Conservation (phyloP, 371 early-diverging fungal species). For the Haplosporangium sp. region DNA sequence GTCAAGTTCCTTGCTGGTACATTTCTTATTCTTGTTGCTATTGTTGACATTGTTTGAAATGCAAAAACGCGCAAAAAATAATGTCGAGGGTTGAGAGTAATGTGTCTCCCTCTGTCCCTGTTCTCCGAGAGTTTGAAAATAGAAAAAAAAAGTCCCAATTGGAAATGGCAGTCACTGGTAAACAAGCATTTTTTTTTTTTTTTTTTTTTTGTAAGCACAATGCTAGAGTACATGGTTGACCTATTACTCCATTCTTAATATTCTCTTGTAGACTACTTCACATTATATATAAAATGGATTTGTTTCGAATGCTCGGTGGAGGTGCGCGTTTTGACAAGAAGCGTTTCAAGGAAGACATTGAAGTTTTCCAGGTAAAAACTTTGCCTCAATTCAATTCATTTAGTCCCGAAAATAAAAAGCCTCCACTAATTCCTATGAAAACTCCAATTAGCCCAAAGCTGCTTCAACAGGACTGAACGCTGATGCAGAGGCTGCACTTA, state of each 20-base stretch:
- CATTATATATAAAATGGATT: conserved; percentile 66
- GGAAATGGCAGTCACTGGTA: conserved; percentile 22
- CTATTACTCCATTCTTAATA: no score
- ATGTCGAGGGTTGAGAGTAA: no score
- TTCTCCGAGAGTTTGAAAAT: background rate
- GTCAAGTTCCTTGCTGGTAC: conserved; percentile 15
- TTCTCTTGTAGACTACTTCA: no score
- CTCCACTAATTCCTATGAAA: no score
- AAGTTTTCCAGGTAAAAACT: conserved; percentile 72
- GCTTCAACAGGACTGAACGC: conserved; percentile 44
- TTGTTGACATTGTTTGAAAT: conserved; percentile 13
- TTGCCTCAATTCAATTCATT: background rate
- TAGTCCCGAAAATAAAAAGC: background rate
- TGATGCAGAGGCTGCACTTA: conserved; percentile 50
- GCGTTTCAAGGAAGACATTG: conserved; percentile 80
- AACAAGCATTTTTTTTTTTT: conserved; percentile 36
- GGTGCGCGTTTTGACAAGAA: conserved; percentile 88
- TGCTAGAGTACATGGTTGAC: no score
- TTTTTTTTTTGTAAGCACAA: background rate
- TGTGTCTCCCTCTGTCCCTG: background rate
- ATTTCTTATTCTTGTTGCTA: conserved; percentile 12
- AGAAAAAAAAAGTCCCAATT: background rate
- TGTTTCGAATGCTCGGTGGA: conserved; percentile 84
- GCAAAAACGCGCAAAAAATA: background rate
- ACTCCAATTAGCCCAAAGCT: conserved; percentile 33